These are phyloP conservation scores for Trichophyton rubrum DNA, from an alignment of 2,329 filamentous ascomycete genomes.

Conservation along the genomic window DNA sequence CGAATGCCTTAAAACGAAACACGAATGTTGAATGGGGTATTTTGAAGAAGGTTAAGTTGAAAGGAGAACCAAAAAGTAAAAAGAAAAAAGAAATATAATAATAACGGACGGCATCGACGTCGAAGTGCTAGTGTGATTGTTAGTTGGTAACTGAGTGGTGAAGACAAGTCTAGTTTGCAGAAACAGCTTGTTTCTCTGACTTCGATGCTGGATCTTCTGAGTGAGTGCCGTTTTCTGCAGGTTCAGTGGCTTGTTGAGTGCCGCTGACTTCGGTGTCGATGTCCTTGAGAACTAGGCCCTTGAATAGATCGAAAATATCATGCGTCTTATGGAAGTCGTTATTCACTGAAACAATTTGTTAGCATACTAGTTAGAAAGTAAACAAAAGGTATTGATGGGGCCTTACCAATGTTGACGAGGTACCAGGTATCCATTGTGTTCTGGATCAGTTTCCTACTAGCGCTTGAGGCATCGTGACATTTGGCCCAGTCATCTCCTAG, in stretches of 20 bases:
- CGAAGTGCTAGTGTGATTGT: neutral
- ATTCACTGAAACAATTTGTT: conserved; percentile 52
- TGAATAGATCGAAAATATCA: conserved; percentile 75
- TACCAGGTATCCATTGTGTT: conserved; percentile 83
- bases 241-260: neutral
- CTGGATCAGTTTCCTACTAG: conserved; percentile 68
- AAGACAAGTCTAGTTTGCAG: neutral
- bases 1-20: neutral
- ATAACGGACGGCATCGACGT: no score
- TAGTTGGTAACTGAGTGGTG: neutral
- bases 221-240: neutral
- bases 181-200: neutral
- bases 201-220: neutral
- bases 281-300: conserved; percentile 47
- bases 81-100: neutral
- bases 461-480: conserved; percentile 65
- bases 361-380: conserved; percentile 11
- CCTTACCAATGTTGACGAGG: conserved; percentile 82
- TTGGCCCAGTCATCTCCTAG: conserved; percentile 88
- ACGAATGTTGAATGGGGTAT: conserved; percentile 5
- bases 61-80: neutral
- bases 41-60: conserved; percentile 1
- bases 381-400: neutral
- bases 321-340: conserved; percentile 87
- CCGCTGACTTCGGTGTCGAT: conserved; percentile 22